Percentiles rank a stretch among this genome's conserved stretches.
Conservation (phyloP, 495 filamentous ascomycete genomes). For the Hyaloscypha hepaticicola region DNA sequence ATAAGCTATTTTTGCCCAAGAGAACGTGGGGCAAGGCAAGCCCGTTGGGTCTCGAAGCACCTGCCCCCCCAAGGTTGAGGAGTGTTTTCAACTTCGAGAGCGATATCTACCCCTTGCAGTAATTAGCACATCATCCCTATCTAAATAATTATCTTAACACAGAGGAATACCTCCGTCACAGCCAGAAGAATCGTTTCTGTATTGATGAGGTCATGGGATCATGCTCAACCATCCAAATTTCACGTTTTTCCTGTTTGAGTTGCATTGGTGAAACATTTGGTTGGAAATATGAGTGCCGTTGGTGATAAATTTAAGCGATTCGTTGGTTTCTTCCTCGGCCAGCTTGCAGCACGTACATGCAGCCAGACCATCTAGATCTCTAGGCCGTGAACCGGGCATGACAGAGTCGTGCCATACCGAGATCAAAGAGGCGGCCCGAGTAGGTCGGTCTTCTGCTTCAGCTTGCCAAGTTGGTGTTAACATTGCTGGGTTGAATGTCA, state of each 20-base stretch:
- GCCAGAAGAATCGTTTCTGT: neutral
- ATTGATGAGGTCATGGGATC: neutral
- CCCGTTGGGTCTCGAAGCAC: neutral
- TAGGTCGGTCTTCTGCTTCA: neutral
- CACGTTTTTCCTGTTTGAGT: neutral
- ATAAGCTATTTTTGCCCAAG: neutral
- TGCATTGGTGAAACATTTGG: neutral
- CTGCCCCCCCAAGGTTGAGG: neutral
- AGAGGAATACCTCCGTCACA: too few relatives aligned
- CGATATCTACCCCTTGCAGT: neutral
- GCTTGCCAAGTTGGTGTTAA: neutral
- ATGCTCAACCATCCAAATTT: neutral
- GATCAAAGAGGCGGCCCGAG: neutral
- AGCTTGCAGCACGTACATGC: neutral
- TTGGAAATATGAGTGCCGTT: neutral
- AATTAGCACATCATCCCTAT: neutral
- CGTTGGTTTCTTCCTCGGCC: neutral
- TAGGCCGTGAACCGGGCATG: neutral
- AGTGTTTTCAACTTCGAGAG: neutral
- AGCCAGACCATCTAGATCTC: neutral
- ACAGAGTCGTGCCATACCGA: neutral
- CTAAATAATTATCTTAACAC: too few relatives aligned
- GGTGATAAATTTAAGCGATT: neutral
- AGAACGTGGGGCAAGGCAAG: neutral
- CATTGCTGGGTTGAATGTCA: neutral